Evolutionary conservation across 1,284 basidiomycete species (phyloP), one percentile per base, ranked within the genome.

Genomic region (Singerocomus inundabilis): DNA sequence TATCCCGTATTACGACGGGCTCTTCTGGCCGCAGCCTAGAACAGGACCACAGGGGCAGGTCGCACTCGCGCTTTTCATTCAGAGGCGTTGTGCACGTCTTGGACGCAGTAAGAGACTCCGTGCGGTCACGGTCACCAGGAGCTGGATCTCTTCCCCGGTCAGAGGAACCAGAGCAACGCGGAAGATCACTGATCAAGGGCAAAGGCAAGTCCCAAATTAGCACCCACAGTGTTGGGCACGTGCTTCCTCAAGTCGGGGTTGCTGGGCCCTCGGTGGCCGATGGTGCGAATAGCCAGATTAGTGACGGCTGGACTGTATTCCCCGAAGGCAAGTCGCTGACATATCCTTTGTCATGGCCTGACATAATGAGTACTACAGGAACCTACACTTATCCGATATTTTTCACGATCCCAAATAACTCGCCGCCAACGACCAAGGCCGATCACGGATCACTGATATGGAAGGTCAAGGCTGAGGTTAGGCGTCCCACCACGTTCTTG

Each of bases 351-450:
- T 31, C 47, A 21, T 33, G 3, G 6, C 10, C 9, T 40, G 41
- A 44, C 48, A 35, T 47, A 41, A 61, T 35, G 16, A 12, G 28
- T 11, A 31, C 25, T 48, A 18, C 60, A 90, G 92, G 93, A n/a
- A 88, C 84, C 6, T 98, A 98, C 68, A 93, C 88, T 36, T 99
- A 94, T 68, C 94, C 95, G 1, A 91, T 99, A 61, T 91, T 90
- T 16, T 92, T 98, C 67, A 77, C 85, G 5, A 84, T 99, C 42
- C 93, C 95, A 0, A 76, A 83, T 4, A 80, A 82, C 52, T 79
- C 89, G 4, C 93, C 94, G 4, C 92, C 96, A 0, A 86, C 85
- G 0, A 75, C 97, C 51, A 78, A 80, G 45, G 87, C 86, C 56
- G 82, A 89, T 49, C 91, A 85, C 63, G 95, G 94, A 13, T 80